Base-by-base conservation (phyloP, 768 basidiomycete genomes). In the Tricholoma terreum region DNA sequence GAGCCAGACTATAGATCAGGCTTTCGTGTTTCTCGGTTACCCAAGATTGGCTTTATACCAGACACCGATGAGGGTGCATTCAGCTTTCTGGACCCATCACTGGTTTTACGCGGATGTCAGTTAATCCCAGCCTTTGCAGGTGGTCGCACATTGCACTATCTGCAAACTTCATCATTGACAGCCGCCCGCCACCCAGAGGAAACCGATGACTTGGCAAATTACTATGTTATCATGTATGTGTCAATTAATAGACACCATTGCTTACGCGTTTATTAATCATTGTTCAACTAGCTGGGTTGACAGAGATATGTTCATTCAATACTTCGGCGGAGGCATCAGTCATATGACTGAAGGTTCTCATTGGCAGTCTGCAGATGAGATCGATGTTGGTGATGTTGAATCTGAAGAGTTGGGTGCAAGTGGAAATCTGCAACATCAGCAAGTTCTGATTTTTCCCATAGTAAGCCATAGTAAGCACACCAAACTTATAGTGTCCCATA, bases 91-190 rank as follows among this genome's bases (percentile, higher is more conserved):
- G 24, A 27, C 6, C 24, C 24, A 3, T 27, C 24, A 1, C 52
- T 50, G 1, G 64, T 69, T 6, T 61, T 75, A 15, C 64, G 62
- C 3, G 64, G 56, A 1, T 65, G 61, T 53, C 70, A 75, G 34
- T 50, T 74, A 0, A 70, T 71, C 6, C 73, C 75, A 1, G 63
- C 55, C 0, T 76, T 72, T 57, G 33, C 52, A 0, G 58, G 61
- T 24, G 72, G 69, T 0, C 51, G 54, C 3, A 69, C 68, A 3
- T 43, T 40, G 17, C 62, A 61, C 7, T 53, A 65, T 9, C 55
- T 64, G 3, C 5, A 9, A 35, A 10, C 22, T 4, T 51, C 34
- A 35, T 35, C 34, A 35, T 10, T 35, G 34, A 42, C 40, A 7
- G 40, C 40, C 17, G 40, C 40, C 17, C 40, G 17, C 9, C 40